A percentile compares a stretch with the other conserved stretches of the same genome.
phyloP scores from a whole-genome alignment of 1,284 basidiomycete species.

The Microbotryomycetes sp. region DNA sequence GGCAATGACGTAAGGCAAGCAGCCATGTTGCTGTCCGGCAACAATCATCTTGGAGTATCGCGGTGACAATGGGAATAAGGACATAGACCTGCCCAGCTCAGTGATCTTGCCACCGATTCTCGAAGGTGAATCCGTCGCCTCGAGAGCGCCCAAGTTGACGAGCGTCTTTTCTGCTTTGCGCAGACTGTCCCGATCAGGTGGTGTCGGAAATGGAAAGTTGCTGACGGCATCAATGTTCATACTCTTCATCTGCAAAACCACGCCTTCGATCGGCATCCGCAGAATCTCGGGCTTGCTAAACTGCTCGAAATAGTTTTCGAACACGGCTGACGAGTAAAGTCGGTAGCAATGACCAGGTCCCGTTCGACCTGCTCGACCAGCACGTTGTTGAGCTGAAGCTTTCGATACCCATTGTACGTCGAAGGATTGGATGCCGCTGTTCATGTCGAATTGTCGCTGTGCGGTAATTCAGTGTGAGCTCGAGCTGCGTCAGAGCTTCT shows the following conservation, averaged over 20 bases:
- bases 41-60: conserved; percentile 92
- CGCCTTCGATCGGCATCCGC: conserved; percentile 92
- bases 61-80: conserved; percentile 85
- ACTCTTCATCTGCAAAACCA: conserved; percentile 97
- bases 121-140: conserved; percentile 44
- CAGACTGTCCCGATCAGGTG: conserved; percentile 75
- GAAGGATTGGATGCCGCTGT: conserved; percentile 63
- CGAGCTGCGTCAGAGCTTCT: background rate
- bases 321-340: conserved; percentile 67
- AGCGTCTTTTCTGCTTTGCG: conserved; percentile 76
- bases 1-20: conserved; percentile 83
- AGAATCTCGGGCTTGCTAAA: conserved; percentile 90
- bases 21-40: conserved; percentile 82
- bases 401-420: conserved; percentile 69
- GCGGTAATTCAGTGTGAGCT: background rate
- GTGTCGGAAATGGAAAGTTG: conserved; percentile 97
- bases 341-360: conserved; percentile 74
- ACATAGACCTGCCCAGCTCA: conserved; percentile 82
- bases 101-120: conserved; percentile 60
- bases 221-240: conserved; percentile 97
- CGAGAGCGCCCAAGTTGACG: conserved; percentile 75
- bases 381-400: conserved; percentile 63
- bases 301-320: conserved; percentile 81
- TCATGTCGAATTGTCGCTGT: conserved; percentile 55
- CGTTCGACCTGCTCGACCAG: conserved; percentile 68